A percentile compares a stretch with the other conserved stretches of the same genome.
Conservation (phyloP, 2,329 filamentous ascomycete genomes). For the Claviceps sp. region DNA sequence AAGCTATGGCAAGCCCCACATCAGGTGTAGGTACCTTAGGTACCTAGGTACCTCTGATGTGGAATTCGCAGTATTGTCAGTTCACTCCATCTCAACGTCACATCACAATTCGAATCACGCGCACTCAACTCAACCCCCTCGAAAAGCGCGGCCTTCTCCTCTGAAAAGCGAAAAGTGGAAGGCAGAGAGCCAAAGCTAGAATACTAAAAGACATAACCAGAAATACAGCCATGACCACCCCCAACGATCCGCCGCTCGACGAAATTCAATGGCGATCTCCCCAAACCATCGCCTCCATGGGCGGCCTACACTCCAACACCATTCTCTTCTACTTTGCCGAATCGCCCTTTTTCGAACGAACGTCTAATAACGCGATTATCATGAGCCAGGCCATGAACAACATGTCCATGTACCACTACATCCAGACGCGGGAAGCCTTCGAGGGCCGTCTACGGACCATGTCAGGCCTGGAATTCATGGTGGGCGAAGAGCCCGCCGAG, state of each 20-base stretch:
- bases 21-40: too few species aligned
- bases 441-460: slow-evolving; percentile 49
- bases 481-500: slow-evolving; percentile 51
- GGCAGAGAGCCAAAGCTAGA: too few species aligned
- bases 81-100: too few species aligned
- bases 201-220: too few species aligned
- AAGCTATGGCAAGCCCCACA: too few species aligned
- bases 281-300: slow-evolving; percentile 33
- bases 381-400: slow-evolving; percentile 50
- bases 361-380: slow-evolving; percentile 53
- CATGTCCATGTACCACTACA: slow-evolving; percentile 39
- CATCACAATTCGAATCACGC: too few species aligned
- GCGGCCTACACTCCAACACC: slow-evolving; percentile 49
- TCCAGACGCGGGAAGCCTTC: slow-evolving; percentile 49
- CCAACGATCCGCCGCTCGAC: slow-evolving; percentile 43
- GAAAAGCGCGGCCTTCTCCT: too few species aligned
- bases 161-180: too few species aligned
- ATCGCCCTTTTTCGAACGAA: slow-evolving; percentile 55
- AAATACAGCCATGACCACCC: slow-evolving; percentile 24
- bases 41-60: too few species aligned
- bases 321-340: slow-evolving; percentile 55
- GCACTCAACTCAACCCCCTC: too few species aligned
- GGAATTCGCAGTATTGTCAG: too few species aligned
- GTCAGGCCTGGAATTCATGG: slow-evolving; percentile 53
- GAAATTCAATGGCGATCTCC: slow-evolving; percentile 55